Base-by-base conservation (phyloP, 75 land plant genomes). In the Selaginella moellendorffii region DNA sequence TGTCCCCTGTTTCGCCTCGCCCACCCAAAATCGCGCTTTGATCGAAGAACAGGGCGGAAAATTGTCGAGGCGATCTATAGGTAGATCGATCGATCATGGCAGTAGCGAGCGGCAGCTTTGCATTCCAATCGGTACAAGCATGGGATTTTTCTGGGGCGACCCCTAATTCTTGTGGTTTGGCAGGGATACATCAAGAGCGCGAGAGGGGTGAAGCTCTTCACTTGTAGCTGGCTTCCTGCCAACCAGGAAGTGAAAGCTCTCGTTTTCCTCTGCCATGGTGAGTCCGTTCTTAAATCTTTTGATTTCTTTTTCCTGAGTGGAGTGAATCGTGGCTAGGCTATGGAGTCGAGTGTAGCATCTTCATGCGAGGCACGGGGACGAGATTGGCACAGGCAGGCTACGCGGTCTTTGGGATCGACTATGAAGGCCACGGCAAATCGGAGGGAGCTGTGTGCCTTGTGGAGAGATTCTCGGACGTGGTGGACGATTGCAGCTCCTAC, bases 141-240 rank as follows among this genome's bases (percentile, higher is more conserved):
- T n/a, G n/a, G n/a, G n/a, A n/a, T n/a, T n/a, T n/a, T n/a, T n/a
- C n/a, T n/a, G n/a, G n/a, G n/a, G n/a, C n/a, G n/a, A n/a, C n/a
- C n/a, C n/a, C n/a, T n/a, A n/a, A n/a, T n/a, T n/a, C n/a, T n/a
- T n/a, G n/a, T n/a, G n/a, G n/a, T 64, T 64, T 56, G 20, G 22
- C 14, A 86, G 87, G 83, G 74, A 28, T 78, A 60, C 54, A 71
- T 78, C 56, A 0, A 61, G 20, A 87, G 79, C 65, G 53, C 70
- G 0, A 54, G 85, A 53, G 85, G 85, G 27, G 2, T 74, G 53
- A 74, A 82, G 71, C 78, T 81, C 0, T 90, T 90, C 75, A 87
- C 92, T 0, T 87, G 92, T 36, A 65, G 75, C 59, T 90, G 96
- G 96, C 14, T 84, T 5, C 96, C 96, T 1, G 59, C 23, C 10